Base-by-base conservation (phyloP, 768 basidiomycete species). In the Leucocoprinus leucothites region DNA sequence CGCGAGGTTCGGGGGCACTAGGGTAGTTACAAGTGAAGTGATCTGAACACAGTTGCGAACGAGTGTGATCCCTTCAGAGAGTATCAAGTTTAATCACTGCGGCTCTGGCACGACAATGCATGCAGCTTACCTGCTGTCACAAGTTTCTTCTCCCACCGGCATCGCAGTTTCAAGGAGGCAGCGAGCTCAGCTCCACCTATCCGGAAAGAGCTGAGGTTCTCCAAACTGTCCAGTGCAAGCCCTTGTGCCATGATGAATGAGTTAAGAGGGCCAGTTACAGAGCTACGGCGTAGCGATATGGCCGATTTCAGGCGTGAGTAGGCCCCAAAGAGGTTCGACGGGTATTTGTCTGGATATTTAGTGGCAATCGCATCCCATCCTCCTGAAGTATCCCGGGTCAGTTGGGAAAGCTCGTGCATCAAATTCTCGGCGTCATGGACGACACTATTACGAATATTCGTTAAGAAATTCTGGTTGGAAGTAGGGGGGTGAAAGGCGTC, bases 271-370 rank as follows among this genome's bases (percentile, higher is more conserved):
- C 31, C 34, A 9, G 9, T 26, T 13, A 8, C 22, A 22, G 51
- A n/a, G 19, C 18, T 22, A 21, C 19, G 26, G 8, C 51, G 51
- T n/a, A 53, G 51, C 9, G 3, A 43, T 16, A 22, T 53, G 14
- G 43, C 51, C 18, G 28, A 43, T 16, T 26, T 53, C 2, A 53
- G 28, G 31, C 35, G 22, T 16, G 51, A 41, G 11, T 53, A 53
- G n/a, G 51, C 51, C 14, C 44, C 34, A 14, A 53, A 53, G 16
- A 53, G 21, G 22, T 53, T 19, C 11, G 51, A 53, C 13, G 51
- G 51, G 3, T 53, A 53, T 24, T 53, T 26, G 11, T 45, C 14
- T 19, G 51, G 51, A 31, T 53, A 53, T 3, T 22, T 44, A 21
- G 26, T 44, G 26, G 42, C 51, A 2, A 53, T 13, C 18, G 28